Evolutionary conservation across 495 filamentous ascomycete species (phyloP).

Genomic region (Neurospora sp.): DNA sequence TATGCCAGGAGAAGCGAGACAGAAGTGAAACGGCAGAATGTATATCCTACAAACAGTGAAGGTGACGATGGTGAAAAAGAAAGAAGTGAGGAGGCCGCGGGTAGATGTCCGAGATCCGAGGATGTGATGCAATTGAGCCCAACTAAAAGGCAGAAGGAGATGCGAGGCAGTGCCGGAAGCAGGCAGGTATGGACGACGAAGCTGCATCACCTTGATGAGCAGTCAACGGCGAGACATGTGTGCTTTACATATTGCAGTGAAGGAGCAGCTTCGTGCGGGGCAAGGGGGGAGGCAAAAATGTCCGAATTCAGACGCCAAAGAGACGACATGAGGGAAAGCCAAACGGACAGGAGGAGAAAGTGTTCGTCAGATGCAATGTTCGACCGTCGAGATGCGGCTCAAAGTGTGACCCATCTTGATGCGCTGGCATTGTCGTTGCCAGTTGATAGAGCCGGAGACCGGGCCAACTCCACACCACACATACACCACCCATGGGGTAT

Average conservation of each 20-base stretch:
- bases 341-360: conserved; percentile 32
- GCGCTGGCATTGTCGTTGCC: conserved; percentile 86
- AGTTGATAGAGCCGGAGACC: conserved; percentile 59
- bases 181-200: conserved; percentile 18
- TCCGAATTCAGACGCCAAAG: conserved; percentile 35
- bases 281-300: conserved; percentile 30
- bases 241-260: conserved; percentile 48
- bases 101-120: conserved; percentile 25
- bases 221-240: conserved; percentile 50
- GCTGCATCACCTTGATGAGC: conserved; percentile 16
- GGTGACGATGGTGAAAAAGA: conserved; percentile 17
- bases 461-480: conserved; percentile 47
- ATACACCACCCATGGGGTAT: conserved; percentile 34
- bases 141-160: conserved; percentile 29
- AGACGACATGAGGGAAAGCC: conserved; percentile 33
- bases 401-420: conserved; percentile 64
- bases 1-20: neutral
- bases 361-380: conserved; percentile 42
- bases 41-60: conserved; percentile 11
- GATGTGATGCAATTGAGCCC: conserved; percentile 49
- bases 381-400: conserved; percentile 46
- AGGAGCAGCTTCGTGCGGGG: conserved; percentile 38
- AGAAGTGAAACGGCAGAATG: conserved; percentile 12
- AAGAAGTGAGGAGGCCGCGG: conserved; percentile 17
- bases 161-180: conserved; percentile 19